Evolutionary conservation across 1,139 yeast species (phyloP), one percentile per base, ranked within the genome.

Genomic region (Casaregolazyma suthepensis): DNA sequence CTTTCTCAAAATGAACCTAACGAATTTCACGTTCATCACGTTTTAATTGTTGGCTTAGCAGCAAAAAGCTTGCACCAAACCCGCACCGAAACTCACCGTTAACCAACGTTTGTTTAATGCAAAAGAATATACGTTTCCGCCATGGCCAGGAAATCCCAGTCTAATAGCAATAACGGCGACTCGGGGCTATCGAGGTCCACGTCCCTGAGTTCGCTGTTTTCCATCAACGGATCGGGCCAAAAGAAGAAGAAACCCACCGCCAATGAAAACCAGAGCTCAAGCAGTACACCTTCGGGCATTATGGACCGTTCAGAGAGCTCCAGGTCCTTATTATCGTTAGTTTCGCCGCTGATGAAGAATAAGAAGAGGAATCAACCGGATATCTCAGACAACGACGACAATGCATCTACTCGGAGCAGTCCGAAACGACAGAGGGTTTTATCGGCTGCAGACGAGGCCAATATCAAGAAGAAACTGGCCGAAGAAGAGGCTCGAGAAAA

Each of bases 401-500:
- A 29, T 15, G 18, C 43, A n/a, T 18, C 43, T 13, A 15, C 49
- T 15, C 37, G 43, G 17, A 20, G 44, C 29, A 26, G 47, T 10
- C 15, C 42, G 4, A 50, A 45, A 40, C 23, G 49, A 9, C 52
- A 50, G 10, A 37, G 49, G 23, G 15, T 48, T 6, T 17, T 45
- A 17, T 35, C 48, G n/a, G 40, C 43, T 23, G 49, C 40, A 5
- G 43, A 50, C 17, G 50, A 45, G 19, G 46, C 50, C 15, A 46
- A 44, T 35, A 46, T 37, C 17, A 51, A 42, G 29, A 38, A 42
- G 42, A 23, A 31, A 22, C 17, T 49, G 18, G 44, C 29, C 2
- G 52, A 43, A 20, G 47, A 37, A n/a, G 44, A 18, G 13, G 50
- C 50, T 22, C 43, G 57, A 7, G 94, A 86, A 63, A 71, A 69